A percentile compares a stretch with the other conserved stretches of the same genome.
Conservation (phyloP, 768 basidiomycete species). For the Crucibulum laeve region DNA sequence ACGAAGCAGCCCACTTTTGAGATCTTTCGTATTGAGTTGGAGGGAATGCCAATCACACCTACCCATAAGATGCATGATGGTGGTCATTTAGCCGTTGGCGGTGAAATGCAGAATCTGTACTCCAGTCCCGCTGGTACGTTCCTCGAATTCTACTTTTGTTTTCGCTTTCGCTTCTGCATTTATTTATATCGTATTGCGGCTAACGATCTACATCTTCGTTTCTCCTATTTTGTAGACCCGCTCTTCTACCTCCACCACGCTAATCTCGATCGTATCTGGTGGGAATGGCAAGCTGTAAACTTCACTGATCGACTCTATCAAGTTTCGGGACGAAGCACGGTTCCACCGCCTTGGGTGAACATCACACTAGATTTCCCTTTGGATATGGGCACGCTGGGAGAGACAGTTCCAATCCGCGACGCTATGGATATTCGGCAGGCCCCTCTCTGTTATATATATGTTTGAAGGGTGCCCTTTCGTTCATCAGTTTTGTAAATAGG, state of each 20-base stretch:
- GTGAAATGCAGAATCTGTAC: slow-evolving; percentile 25
- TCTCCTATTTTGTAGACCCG: slow-evolving; percentile 20
- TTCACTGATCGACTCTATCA: slow-evolving; percentile 20
- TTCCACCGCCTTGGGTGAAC: slow-evolving; percentile 20
- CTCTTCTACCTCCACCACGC: slow-evolving; percentile 36
- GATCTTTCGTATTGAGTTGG: slow-evolving; percentile 29
- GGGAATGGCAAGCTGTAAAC: slow-evolving; percentile 29
- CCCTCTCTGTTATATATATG: slow-evolving; percentile 25
- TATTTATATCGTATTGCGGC: neutral
- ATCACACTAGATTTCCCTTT: slow-evolving; percentile 27
- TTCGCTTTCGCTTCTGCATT: neutral
- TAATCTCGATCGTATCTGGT: slow-evolving; percentile 37
- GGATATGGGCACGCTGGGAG: slow-evolving; percentile 18
- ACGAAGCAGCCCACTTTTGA: slow-evolving; percentile 23
- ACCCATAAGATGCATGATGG: slow-evolving; percentile 25
- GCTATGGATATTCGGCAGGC: slow-evolving; percentile 23
- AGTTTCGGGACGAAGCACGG: slow-evolving; percentile 28
- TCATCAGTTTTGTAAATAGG: neutral
- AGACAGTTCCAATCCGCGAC: slow-evolving; percentile 22
- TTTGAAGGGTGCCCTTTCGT: slow-evolving; percentile 2
- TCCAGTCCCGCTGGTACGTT: slow-evolving; percentile 35
- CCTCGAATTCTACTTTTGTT: no score
- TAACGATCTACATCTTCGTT: neutral
- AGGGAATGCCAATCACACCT: slow-evolving; percentile 23
- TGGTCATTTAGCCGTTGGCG: slow-evolving; percentile 30